phyloP scores from a whole-genome alignment of 2,329 filamentous ascomycete genomes.

The Sodiomyces alkalinus region DNA sequence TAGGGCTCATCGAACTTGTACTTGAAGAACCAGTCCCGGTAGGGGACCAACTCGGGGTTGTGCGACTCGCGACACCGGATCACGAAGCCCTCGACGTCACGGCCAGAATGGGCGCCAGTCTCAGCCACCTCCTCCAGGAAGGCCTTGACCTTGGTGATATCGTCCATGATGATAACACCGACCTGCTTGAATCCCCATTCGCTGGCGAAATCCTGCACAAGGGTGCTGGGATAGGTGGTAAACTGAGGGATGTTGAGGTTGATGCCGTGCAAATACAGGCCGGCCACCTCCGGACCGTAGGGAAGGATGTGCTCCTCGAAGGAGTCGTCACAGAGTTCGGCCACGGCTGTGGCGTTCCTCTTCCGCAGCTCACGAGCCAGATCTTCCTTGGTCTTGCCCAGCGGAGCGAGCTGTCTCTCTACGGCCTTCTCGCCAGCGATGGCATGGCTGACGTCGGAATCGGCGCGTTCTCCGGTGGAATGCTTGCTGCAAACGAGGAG shows the following conservation, averaged over 20 bases:
- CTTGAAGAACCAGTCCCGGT: constrained; percentile 98
- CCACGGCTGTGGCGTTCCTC: constrained; percentile 87
- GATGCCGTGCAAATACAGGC: constrained; percentile 88
- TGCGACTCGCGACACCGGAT: constrained; percentile 65
- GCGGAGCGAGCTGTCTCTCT: constrained; percentile 57
- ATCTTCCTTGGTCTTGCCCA: constrained; percentile 67
- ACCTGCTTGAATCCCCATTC: constrained; percentile 91
- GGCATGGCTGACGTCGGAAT: constrained; percentile 66
- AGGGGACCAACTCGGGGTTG: constrained; percentile 36
- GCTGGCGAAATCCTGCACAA: constrained; percentile 83
- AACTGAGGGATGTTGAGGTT: constrained; percentile 94
- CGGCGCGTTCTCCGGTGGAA: constrained; percentile 69
- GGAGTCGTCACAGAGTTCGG: constrained; percentile 86
- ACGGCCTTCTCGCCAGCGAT: constrained; percentile 69
- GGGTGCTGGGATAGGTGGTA: constrained; percentile 63
- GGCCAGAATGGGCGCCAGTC: constrained; percentile 76
- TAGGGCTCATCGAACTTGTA: constrained; percentile 99
- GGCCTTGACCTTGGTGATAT: constrained; percentile 55
- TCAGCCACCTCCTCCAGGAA: constrained; percentile 80
- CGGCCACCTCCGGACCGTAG: constrained; percentile 68
- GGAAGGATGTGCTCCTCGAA: constrained; percentile 96
- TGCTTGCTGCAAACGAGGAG: constrained; percentile 98
- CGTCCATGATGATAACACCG: constrained; percentile 61
- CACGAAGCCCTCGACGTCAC: constrained; percentile 94
- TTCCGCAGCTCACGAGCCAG: constrained; percentile 59